These are phyloP conservation scores for Adansonia gregorii DNA, from an alignment of 441 rosid genomes.

Conservation along the genomic window DNA sequence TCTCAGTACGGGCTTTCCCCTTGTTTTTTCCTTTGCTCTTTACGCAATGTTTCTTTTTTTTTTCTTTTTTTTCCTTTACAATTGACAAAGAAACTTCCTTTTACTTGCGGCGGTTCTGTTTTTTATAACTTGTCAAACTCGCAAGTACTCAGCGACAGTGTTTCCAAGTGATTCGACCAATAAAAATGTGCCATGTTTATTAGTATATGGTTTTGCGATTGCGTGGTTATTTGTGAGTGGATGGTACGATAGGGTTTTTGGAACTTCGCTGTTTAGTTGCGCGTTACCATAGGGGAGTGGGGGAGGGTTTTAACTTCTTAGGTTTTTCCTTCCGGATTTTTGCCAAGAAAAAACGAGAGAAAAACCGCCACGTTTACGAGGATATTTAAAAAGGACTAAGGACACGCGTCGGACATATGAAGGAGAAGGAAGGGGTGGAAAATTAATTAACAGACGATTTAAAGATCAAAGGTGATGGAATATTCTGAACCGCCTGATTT, in stretches of 20 bases:
- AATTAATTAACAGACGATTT: neutral
- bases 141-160: neutral
- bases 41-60: neutral
- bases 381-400: neutral
- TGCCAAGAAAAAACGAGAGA: neutral
- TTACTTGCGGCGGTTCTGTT: conserved; percentile 6
- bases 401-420: conserved; percentile 3
- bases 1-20: no score
- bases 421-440: neutral
- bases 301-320: neutral
- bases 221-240: conserved; percentile 19
- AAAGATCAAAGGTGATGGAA: conserved; percentile 22
- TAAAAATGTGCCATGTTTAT: neutral
- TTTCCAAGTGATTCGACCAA: neutral
- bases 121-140: neutral
- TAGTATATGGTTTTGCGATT: neutral
- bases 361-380: no score
- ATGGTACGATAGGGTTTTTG: neutral
- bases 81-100: neutral
- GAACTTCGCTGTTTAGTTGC: neutral
- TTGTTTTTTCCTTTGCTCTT: neutral
- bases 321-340: neutral
- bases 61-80: neutral
- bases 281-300: conserved; percentile 10
- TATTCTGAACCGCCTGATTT: conserved; percentile 27